These are phyloP conservation scores for Acer saccharum DNA, from an alignment of 345 rosid genomes.

Conservation along the genomic window DNA sequence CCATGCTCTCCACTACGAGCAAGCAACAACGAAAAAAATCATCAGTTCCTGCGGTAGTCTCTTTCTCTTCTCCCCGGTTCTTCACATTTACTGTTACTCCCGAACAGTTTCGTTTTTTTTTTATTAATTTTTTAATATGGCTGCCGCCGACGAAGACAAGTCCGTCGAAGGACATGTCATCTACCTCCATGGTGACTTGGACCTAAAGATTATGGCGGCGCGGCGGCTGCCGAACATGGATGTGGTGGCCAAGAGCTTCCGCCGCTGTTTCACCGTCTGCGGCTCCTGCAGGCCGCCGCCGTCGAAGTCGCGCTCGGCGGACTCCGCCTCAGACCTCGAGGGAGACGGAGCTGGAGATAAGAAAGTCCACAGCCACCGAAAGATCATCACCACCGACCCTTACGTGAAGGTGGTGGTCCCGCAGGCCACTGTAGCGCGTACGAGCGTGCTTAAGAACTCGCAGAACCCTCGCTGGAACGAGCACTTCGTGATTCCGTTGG, in stretches of 20 bases:
- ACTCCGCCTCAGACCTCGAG: background rate
- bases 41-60: background rate
- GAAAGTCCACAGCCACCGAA: slow-evolving; percentile 33
- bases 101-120: background rate
- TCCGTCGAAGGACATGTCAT: background rate
- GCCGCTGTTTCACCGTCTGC: slow-evolving; percentile 50
- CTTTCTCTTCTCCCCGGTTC: background rate
- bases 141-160: background rate
- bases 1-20: background rate
- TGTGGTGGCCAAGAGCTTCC: slow-evolving; percentile 42
- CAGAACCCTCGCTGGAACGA: slow-evolving; percentile 74
- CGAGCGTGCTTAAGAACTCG: slow-evolving; percentile 70
- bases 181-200: slow-evolving; percentile 82
- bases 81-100: background rate
- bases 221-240: slow-evolving; percentile 79
- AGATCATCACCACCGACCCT: slow-evolving; percentile 76
- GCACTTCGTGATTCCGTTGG: slow-evolving; percentile 60
- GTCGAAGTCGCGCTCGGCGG: background rate
- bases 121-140: background rate
- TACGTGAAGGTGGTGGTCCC: slow-evolving; percentile 88
- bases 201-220: slow-evolving; percentile 61
- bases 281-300: slow-evolving; percentile 22
- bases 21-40: background rate
- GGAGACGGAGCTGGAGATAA: slow-evolving; percentile 4
- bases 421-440: slow-evolving; percentile 83